phyloP scores from a whole-genome alignment of 1,284 basidiomycete genomes.

The Sutorius eximius region DNA sequence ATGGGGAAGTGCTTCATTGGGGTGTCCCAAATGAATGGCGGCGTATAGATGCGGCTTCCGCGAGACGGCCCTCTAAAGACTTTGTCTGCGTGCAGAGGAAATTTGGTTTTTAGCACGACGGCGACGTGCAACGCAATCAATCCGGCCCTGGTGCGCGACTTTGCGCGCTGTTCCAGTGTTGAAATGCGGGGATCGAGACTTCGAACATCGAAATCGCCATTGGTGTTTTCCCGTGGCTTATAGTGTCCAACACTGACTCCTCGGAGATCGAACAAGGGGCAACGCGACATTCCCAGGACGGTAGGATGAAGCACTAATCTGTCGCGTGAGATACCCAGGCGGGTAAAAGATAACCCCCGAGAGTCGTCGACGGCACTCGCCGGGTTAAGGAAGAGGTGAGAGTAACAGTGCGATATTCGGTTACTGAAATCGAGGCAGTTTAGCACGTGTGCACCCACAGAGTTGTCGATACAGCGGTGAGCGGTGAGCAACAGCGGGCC shows the following conservation, averaged over 20 bases:
- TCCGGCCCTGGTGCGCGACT: slow-evolving; percentile 11
- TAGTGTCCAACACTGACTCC: slow-evolving; percentile 18
- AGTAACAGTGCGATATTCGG: slow-evolving; percentile 4
- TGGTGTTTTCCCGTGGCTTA: slow-evolving; percentile 7
- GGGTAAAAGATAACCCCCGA: slow-evolving; percentile 21
- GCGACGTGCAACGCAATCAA: slow-evolving; percentile 18
- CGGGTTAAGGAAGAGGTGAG: slow-evolving; percentile 14
- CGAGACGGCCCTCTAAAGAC: neutral
- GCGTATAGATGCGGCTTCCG: slow-evolving; percentile 1
- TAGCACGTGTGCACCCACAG: neutral
- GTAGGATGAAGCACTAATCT: slow-evolving; percentile 19
- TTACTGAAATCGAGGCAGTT: slow-evolving; percentile 6
- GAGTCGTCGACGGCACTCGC: slow-evolving; percentile 18
- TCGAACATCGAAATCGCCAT: slow-evolving; percentile 15
- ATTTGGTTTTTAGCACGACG: slow-evolving; percentile 8
- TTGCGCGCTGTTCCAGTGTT: slow-evolving; percentile 7
- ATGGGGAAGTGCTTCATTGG: slow-evolving; percentile 7
- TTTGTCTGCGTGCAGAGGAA: neutral
- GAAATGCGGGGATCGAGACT: slow-evolving; percentile 12
- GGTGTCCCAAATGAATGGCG: slow-evolving; percentile 1
- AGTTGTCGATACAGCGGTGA: neutral
- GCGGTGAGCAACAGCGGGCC: neutral
- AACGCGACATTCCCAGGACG: slow-evolving; percentile 14
- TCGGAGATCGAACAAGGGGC: slow-evolving; percentile 26
- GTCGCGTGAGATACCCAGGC: slow-evolving; percentile 23